Base-by-base conservation (phyloP, 345 rosid species). In the Excoecaria agallocha region DNA sequence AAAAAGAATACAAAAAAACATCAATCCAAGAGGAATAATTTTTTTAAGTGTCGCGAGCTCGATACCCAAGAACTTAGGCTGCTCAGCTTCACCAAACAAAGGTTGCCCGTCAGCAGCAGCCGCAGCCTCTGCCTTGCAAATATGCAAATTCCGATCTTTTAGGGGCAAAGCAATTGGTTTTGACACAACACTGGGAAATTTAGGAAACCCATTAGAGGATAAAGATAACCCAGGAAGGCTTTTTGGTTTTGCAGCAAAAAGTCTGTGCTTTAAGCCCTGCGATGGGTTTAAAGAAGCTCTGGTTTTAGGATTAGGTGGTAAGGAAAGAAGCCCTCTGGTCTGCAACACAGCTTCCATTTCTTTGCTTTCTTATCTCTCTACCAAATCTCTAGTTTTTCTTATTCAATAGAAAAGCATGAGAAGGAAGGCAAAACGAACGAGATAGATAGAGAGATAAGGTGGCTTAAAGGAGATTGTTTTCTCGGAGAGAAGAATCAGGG, bases 1-100 rank as follows among this genome's bases (percentile, higher is more conserved):
- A 78, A 92, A 94, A 4, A 94, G 87, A 70, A 94, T 94, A 71
- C 97, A 94, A 78, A 94, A 94, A 87, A 94, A 94, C 97, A 94
- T 92, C 12, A 94, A 82, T 22, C 98, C 98, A 41, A 94, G 85
- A 7, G 98, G 97, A 46, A 94, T 67, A 86, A 94, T 94, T 84
- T 94, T 94, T 77, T 89, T 92, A 1, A 92, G 75, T 17, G 97
- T 94, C 15, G 76, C 59, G 12, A 85, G 64, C 76, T 89, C 98
- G 8, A 92, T 79, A 50, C 97, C 98, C 67, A 92, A 80, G 25
- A 94, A 38, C 79, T 89, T 91, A 39, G 92, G 89, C 68, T 84
- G 66, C 54, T 82, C 84, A 22, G 85, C 10, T 60, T 87, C 93
- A 6, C 81, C 84, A 50, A 83, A 61, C 12, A 81, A 80, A 67